Evolutionary conservation across 768 basidiomycete species (phyloP).

Genomic region (Pisolithus albus): DNA sequence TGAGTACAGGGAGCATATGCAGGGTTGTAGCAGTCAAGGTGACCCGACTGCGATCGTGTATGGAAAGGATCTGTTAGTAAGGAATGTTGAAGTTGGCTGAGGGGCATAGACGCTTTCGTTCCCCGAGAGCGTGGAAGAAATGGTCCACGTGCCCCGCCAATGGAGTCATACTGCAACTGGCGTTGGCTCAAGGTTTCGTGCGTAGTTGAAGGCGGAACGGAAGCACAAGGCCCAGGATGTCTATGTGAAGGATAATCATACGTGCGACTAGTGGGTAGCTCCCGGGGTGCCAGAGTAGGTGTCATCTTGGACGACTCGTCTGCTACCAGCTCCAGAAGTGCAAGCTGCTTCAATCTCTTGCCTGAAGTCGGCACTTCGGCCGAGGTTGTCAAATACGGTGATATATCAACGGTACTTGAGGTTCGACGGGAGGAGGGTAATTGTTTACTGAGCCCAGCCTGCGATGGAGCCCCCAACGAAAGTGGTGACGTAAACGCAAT

Average conservation of each 20-base stretch:
- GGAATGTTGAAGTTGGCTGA: conserved; percentile 5
- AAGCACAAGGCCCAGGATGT: conserved; percentile 17
- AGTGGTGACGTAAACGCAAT: conserved; percentile 4
- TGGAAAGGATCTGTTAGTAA: conserved; percentile 31
- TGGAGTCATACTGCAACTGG: conserved; percentile 33
- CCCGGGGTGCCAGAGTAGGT: conserved; percentile 28
- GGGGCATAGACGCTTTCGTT: background rate
- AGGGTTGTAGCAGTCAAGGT: conserved; percentile 31
- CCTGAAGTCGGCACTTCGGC: conserved; percentile 50
- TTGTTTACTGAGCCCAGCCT: conserved; percentile 8
- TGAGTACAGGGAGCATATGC: conserved; percentile 8
- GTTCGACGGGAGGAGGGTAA: conserved; percentile 24
- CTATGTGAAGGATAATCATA: conserved; percentile 2
- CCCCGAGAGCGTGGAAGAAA: conserved; percentile 6
- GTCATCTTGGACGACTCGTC: conserved; percentile 67
- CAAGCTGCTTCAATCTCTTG: conserved; percentile 62
- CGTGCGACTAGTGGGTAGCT: conserved; percentile 14
- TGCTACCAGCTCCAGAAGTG: conserved; percentile 63
- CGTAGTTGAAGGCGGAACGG: conserved; percentile 23
- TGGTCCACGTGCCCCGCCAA: conserved; percentile 3
- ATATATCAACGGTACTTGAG: conserved; percentile 58
- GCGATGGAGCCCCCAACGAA: conserved; percentile 10
- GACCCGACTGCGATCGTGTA: conserved; percentile 43
- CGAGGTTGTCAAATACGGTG: conserved; percentile 57
- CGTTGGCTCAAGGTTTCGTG: conserved; percentile 13